Base-by-base conservation (phyloP, 352 stramenopile species). In the Globisporangium rhizosaccharum region DNA sequence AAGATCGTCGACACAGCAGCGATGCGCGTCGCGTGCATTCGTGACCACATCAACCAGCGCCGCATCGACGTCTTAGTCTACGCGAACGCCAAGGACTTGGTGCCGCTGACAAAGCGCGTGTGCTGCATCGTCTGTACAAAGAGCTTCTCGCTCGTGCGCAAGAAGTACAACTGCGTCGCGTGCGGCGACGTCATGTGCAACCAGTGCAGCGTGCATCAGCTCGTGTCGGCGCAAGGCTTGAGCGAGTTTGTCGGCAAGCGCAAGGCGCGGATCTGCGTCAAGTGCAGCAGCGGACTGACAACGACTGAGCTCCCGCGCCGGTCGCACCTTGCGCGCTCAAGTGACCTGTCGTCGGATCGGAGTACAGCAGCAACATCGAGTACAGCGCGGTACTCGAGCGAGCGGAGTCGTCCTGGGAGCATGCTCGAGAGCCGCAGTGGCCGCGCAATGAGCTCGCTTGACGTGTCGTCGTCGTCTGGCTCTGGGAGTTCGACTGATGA, bases 161-260 rank as follows among this genome's bases (percentile, higher is more conserved):
- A 93, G 62, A 93, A 93, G 59, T 90, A 93, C 67, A 90, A 90
- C 54, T 93, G 84, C 57, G 78, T 72, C 15, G 84, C 71, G 30
- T 93, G 84, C 53, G 84, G 84, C 48, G 84, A 93, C 37, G 84
- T 93, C 41, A 87, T 93, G 46, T 93, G 84, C 62, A 87, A 72
- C 53, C 79, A 89, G 59, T 93, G 84, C 53, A 88, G 79, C 52
- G 72, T 93, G 15, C 71, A 86, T 23, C 74, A 93, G 70, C 69
- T 88, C n/a, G 79, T 93, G 47, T 79, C 77, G 20, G 61, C 78
- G 2, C 74, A 76, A 9, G 73, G 73, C n/a, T 64, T 77, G 47
- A 75, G 63, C 42, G 68, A 77, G 28, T 65, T 68, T 48, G 62
- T 75, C 2, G 82, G 79, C 39, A 88, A 87, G 63, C 75, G 76